Percentiles rank a stretch among this genome's conserved stretches.
phyloP scores from a whole-genome alignment of 2,329 filamentous ascomycete species.

The Dactylonectria estremocensis region DNA sequence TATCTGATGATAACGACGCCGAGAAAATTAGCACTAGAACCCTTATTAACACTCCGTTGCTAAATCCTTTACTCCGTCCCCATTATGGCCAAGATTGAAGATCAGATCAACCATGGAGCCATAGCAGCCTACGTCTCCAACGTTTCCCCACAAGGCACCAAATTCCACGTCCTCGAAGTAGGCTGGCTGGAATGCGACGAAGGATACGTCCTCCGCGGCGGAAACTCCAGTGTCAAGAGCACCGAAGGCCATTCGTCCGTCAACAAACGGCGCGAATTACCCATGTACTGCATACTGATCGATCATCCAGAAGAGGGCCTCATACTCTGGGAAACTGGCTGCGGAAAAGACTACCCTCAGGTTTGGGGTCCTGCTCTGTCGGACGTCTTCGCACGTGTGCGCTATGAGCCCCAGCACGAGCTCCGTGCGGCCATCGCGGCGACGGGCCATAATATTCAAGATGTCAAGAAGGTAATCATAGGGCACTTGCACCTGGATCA shows the following conservation, averaged over 20 bases:
- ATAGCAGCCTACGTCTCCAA: constrained; percentile 13
- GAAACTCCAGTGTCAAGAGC: constrained; percentile 17
- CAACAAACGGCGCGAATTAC: constrained; percentile 26
- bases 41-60: too few relatives aligned
- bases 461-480: constrained; percentile 62
- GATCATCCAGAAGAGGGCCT: constrained; percentile 38
- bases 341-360: constrained; percentile 36
- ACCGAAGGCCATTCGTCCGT: constrained; percentile 15
- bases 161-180: constrained; percentile 24
- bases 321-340: constrained; percentile 38
- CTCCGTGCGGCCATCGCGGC: constrained; percentile 36
- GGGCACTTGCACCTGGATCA: constrained; percentile 62
- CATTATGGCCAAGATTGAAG: too few relatives aligned
- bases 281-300: constrained; percentile 31
- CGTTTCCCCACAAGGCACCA: constrained; percentile 17
- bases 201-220: not conserved
- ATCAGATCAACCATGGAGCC: constrained; percentile 16
- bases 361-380: constrained; percentile 35
- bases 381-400: constrained; percentile 36
- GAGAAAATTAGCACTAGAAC: too few relatives aligned
- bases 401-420: constrained; percentile 34
- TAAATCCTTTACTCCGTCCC: too few relatives aligned
- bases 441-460: constrained; percentile 57
- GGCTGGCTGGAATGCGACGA: constrained; percentile 29
- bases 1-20: too few relatives aligned